These are phyloP conservation scores for Entomortierella beljakovae DNA, from an alignment of 192 early-diverging fungal species.

Conservation along the genomic window DNA sequence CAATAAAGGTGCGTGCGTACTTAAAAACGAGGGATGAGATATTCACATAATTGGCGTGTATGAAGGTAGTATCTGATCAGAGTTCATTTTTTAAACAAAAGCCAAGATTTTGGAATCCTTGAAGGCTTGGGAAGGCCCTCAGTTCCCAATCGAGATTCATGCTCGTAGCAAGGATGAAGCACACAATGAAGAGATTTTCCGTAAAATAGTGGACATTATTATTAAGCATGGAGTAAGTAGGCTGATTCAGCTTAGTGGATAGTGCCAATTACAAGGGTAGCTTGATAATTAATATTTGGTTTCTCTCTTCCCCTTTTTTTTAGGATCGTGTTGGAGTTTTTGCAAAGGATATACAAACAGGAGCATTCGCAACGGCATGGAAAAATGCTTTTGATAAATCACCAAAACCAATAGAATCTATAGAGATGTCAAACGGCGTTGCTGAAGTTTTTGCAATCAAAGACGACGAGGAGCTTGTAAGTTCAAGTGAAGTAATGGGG, in stretches of 20 bases:
- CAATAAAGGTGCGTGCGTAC: slow-evolving; percentile 75
- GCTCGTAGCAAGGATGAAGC: slow-evolving; percentile 80
- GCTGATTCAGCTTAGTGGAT: too few species aligned
- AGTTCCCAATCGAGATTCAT: slow-evolving; percentile 81
- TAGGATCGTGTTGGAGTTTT: slow-evolving; percentile 82
- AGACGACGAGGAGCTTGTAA: slow-evolving; percentile 90
- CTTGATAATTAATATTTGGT: neutral
- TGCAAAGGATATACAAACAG: slow-evolving; percentile 78
- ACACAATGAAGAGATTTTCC: slow-evolving; percentile 75
- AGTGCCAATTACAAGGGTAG: neutral
- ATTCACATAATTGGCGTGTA: too few species aligned
- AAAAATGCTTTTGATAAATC: slow-evolving; percentile 65
- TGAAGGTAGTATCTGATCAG: neutral
- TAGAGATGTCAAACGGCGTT: slow-evolving; percentile 80
- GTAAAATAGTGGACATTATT: slow-evolving; percentile 66
- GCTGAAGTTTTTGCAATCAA: slow-evolving; percentile 84
- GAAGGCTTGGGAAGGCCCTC: slow-evolving; percentile 62
- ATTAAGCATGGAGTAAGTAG: slow-evolving; percentile 48
- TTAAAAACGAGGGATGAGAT: neutral
- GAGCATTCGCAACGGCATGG: slow-evolving; percentile 89
- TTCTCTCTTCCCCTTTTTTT: neutral
- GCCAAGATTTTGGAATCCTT: slow-evolving; percentile 74
- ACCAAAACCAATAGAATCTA: slow-evolving; percentile 65
- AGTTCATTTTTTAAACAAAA: slow-evolving; percentile 20
- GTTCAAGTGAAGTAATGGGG: neutral